Base-by-base conservation (phyloP, 2,329 filamentous ascomycete genomes). In the Elsinoe batatas region DNA sequence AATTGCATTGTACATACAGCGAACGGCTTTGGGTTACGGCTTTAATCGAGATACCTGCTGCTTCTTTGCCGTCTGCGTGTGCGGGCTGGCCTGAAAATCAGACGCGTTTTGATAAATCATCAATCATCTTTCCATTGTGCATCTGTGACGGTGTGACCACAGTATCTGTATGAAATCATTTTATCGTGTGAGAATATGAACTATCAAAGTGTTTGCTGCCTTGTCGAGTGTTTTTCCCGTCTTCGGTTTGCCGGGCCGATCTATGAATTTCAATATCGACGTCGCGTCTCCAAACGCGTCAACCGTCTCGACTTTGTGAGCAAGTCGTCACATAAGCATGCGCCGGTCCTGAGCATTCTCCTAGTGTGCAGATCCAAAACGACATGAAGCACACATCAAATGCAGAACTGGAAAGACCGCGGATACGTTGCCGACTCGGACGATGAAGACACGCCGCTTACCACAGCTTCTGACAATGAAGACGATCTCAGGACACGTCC, bases 361-460 rank as follows among this genome's bases (percentile, higher is more conserved):
- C 11, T 12, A 22, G 18, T 12, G n/a, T 17, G 44, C 33, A 46
- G 32, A 5, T 13, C 3, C 33, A 3, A 35, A 5, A 11, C 53
- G 49, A 46, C 22, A 66, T 66, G 65, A 61, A 57, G 56, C 43
- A 13, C 22, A 22, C 57, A 55, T 59, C 64, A 65, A 71, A 77
- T 77, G 75, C 74, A 69, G 66, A 67, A 67, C 68, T 77, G 75
- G 75, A 70, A 73, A 62, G 67, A 71, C 62, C 70, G 67, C 66
- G 74, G 74, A 61, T 76, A 71, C 67, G 75, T 77, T 60, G 69
- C 68, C 66, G 75, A 77, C 65, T 77, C 75, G 58, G 75, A 77
- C 68, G 75, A 76, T 56, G 74, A 76, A 51, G 73, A 74, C 51
- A 60, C 26, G 57, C 58, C 5, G 3, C 26, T 51, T 13, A 38